Base-by-base conservation (phyloP, 2,329 filamentous ascomycete species). In the Apiospora aurea region DNA sequence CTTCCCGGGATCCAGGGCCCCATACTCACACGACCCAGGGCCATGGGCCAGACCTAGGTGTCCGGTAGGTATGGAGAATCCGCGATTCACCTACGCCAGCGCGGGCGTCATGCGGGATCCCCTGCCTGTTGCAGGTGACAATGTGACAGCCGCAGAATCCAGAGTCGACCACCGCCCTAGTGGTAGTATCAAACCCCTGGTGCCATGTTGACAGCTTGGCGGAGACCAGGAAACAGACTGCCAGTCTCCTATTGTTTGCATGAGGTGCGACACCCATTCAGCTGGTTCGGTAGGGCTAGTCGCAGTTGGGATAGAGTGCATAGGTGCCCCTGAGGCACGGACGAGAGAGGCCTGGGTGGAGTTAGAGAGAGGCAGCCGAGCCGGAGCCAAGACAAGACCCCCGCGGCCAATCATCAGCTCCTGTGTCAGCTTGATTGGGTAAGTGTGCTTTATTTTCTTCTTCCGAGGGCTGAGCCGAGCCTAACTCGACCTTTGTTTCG, bases 401-500 rank as follows among this genome's bases (percentile, higher is more conserved):
- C 29, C 1, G 18, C 29, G 18, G 4, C 53, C 53, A 61, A 61
- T 61, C 53, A 38, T 7, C 53, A 38, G 29, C 53, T 38, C 51
- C 16, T 57, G 51, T 34, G 14, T 34, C 51, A 57, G 26, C 51
- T 61, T 61, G 16, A 61, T 61, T 57, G 53, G 53, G 26, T 26
- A 34, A 57, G 26, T 34, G 34, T 21, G 14, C 34, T 34, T 38
- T 61, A 6, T 10, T 38, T 38, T 38, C 34, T 38, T 38, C 34
- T 38, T 38, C 34, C 7, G 29, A 61, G 53, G 53, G 53, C 53
- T 61, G 53, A 61, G 53, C 53, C 38, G 53, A 61, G 53, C 53
- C 38, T 61, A 61, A 61, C 10, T n/a, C 53, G 53, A 61, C 53
- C 53, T 38, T 38, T 61, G 53, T 61, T 61, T 61, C 53, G 53